These are phyloP conservation scores for Prototheca stagnorum DNA, from an alignment of 163 green algal genomes.

Conservation along the genomic window DNA sequence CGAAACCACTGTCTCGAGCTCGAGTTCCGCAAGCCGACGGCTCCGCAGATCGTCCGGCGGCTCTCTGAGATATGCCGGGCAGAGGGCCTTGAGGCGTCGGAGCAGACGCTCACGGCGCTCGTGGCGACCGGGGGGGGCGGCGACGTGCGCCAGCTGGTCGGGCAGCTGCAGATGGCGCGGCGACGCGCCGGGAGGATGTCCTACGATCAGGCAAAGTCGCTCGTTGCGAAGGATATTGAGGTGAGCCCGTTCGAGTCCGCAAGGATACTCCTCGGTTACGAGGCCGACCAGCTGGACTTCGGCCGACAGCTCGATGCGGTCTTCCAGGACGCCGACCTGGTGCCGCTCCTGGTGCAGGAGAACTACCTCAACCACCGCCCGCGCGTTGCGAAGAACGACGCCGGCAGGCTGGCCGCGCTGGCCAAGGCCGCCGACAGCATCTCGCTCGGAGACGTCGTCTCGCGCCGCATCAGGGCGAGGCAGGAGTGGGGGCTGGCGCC, in stretches of 20 bases:
- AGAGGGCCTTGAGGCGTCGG: constrained; percentile 60
- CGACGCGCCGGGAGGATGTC: constrained; percentile 32
- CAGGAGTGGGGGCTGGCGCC: constrained; percentile 81
- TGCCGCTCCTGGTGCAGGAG: constrained; percentile 86
- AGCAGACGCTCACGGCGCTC: constrained; percentile 12
- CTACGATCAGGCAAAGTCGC: constrained; percentile 69
- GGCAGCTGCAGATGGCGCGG: constrained; percentile 80
- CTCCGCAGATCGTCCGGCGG: background rate
- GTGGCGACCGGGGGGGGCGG: constrained; percentile 58
- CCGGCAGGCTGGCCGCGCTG: constrained; percentile 42
- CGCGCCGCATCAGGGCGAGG: constrained; percentile 44
- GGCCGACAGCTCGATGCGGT: constrained; percentile 54
- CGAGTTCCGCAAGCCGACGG: constrained; percentile 36
- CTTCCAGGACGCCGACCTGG: constrained; percentile 81
- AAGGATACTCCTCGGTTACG: constrained; percentile 49
- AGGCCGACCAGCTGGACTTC: no score
- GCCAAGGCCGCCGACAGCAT: constrained; percentile 74
- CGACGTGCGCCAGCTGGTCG: constrained; percentile 54
- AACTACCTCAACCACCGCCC: constrained; percentile 94
- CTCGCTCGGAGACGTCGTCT: constrained; percentile 63
- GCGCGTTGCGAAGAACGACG: constrained; percentile 24
- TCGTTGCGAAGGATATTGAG: constrained; percentile 81
- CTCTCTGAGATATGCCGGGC: constrained; percentile 7
- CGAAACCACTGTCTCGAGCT: constrained; percentile 68
- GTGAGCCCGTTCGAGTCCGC: constrained; percentile 72